Evolutionary conservation across 2,329 filamentous ascomycete genomes (phyloP).

Genomic region (Leptographium procerum): DNA sequence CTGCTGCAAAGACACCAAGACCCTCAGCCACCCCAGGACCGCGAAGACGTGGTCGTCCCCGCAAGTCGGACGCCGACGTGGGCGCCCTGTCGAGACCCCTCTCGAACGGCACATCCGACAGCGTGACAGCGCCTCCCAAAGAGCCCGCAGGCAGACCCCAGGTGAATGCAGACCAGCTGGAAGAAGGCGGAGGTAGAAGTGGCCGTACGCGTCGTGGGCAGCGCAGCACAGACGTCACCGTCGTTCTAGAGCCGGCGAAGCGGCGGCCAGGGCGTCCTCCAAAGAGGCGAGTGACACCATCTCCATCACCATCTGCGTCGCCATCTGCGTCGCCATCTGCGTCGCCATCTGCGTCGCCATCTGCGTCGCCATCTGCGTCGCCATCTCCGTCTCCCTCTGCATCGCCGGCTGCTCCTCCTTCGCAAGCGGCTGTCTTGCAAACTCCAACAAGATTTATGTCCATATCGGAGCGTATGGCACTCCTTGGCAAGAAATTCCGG

Average conservation of each 20-base stretch:
- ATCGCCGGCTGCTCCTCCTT: slow-evolving; percentile 4
- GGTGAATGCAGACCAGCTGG: neutral
- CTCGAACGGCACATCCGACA: neutral
- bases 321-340: no score
- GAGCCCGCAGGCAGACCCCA: slow-evolving; percentile 12
- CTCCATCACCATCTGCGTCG: no score
- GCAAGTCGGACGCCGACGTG: neutral
- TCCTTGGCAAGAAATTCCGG: slow-evolving; percentile 41
- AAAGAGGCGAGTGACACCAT: slow-evolving; percentile 10
- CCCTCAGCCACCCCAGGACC: neutral
- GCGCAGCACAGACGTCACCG: neutral
- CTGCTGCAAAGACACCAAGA: neutral
- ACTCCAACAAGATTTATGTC: slow-evolving; percentile 31
- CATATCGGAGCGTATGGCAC: slow-evolving; percentile 45
- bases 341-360: no score
- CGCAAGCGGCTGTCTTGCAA: neutral
- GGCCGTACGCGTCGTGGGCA: neutral
- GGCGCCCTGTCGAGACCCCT: neutral
- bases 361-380: no score
- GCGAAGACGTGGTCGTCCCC: slow-evolving; percentile 9
- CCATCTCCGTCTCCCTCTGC: no score
- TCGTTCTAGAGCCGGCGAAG: slow-evolving; percentile 4
- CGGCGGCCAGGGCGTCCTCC: slow-evolving; percentile 25
- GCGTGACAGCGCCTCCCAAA: slow-evolving; percentile 7
- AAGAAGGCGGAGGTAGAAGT: neutral